These are phyloP conservation scores for Pseudonectria foliicola DNA, from an alignment of 2,329 filamentous ascomycete genomes.

Conservation along the genomic window DNA sequence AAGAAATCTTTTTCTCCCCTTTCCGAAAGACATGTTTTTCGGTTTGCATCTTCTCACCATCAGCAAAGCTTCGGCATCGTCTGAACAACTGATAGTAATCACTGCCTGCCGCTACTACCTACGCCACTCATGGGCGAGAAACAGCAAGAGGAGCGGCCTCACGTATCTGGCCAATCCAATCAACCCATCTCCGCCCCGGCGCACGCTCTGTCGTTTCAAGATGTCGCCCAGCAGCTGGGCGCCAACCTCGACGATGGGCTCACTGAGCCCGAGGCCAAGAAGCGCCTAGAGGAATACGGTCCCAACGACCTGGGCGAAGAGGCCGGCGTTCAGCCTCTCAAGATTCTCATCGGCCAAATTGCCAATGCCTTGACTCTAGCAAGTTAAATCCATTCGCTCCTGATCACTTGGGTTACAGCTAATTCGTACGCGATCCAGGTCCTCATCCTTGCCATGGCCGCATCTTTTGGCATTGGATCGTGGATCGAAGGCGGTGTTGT, in stretches of 20 bases:
- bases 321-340: constrained; percentile 51
- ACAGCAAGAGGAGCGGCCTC: constrained; percentile 16
- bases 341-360: constrained; percentile 59
- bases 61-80: too few species aligned
- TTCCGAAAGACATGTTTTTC: too few species aligned
- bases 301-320: constrained; percentile 57
- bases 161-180: constrained; percentile 36
- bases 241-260: constrained; percentile 53
- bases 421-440: constrained; percentile 32
- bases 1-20: too few species aligned
- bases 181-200: constrained; percentile 52
- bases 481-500: constrained; percentile 56
- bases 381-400: too few species aligned
- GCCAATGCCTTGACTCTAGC: constrained; percentile 65
- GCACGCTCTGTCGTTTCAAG: constrained; percentile 50
- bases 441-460: constrained; percentile 50
- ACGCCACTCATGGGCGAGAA: constrained; percentile 22
- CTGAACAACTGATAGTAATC: too few species aligned
- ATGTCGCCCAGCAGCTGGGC: constrained; percentile 47
- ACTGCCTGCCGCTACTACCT: too few species aligned
- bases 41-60: too few species aligned
- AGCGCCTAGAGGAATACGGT: constrained; percentile 50
- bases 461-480: constrained; percentile 50
- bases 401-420: too few species aligned
- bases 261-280: constrained; percentile 43